phyloP scores from a whole-genome alignment of 345 rosid genomes.

The Gossypium anomalum region DNA sequence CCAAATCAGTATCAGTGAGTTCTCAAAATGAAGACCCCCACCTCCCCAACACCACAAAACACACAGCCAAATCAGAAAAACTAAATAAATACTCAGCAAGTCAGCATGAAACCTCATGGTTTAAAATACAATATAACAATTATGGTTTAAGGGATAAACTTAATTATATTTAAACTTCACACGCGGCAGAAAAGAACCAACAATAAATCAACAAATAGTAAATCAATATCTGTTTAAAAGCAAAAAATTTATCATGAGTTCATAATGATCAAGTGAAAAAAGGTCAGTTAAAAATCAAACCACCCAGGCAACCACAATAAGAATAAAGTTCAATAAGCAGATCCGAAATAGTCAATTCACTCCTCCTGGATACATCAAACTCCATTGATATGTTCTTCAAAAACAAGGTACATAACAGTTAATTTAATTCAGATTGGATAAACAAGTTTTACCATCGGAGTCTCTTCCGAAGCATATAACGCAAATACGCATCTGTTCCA shows the following conservation, averaged over 20 bases:
- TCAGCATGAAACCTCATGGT: not conserved
- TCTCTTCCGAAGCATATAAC: constrained; percentile 89
- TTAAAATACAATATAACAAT: not conserved
- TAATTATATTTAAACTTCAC: not conserved
- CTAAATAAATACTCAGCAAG: not conserved
- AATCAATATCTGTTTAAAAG: not conserved
- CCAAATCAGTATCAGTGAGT: not conserved
- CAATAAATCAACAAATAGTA: not conserved
- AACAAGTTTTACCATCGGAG: constrained; percentile 58
- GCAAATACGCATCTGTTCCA: constrained; percentile 92
- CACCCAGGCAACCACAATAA: not conserved
- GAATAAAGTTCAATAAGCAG: not conserved
- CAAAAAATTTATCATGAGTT: not conserved
- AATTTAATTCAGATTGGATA: not conserved
- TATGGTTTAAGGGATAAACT: not conserved
- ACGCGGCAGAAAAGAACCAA: not conserved
- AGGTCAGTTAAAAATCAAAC: not conserved
- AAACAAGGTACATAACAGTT: not conserved
- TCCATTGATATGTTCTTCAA: not conserved
- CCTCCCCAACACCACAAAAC: not conserved
- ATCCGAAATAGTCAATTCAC: not conserved
- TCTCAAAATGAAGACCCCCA: not conserved
- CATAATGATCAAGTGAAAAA: not conserved
- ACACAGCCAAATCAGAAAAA: not conserved
- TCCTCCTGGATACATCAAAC: not conserved